Evolutionary conservation across 106 monocot genomes (phyloP).

Genomic region (Gastrodia elata): DNA sequence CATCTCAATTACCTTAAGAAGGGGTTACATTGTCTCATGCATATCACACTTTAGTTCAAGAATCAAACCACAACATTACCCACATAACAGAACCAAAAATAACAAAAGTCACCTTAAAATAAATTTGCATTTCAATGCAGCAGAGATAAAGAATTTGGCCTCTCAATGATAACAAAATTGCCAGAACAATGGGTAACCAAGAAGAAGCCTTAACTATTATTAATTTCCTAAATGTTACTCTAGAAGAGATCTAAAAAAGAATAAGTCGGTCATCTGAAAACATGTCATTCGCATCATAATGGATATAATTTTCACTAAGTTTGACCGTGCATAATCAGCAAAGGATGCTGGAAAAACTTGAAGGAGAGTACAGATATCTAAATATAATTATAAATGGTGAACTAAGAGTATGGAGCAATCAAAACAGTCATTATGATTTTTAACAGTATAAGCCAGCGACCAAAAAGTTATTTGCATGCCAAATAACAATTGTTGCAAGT

Average conservation of each 20-base stretch:
- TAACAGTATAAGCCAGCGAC: not conserved
- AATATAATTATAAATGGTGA: not conserved
- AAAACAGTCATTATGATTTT: not conserved
- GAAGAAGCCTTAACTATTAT: not conserved
- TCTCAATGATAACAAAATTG: not conserved
- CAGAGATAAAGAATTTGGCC: not conserved
- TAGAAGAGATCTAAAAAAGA: not conserved
- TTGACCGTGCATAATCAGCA: not conserved
- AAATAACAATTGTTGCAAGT: not conserved
- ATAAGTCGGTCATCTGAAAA: not conserved
- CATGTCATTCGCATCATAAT: not conserved
- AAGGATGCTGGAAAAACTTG: not conserved
- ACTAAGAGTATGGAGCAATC: not conserved
- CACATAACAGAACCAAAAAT: not conserved
- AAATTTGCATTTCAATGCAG: conserved; percentile 2
- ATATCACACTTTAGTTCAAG: not conserved
- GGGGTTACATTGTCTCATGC: not conserved
- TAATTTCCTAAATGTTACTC: not conserved
- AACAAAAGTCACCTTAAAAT: not conserved
- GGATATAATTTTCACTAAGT: not conserved
- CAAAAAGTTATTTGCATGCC: not conserved
- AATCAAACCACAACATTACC: not conserved
- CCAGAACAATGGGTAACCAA: not conserved
- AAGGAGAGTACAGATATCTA: not conserved
- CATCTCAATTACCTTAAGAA: conserved; percentile 49